A percentile compares a stretch with the other conserved stretches of the same genome.
Evolutionary conservation across 108 stramenopile genomes (phyloP).

Genomic region (Parmales sp.): DNA sequence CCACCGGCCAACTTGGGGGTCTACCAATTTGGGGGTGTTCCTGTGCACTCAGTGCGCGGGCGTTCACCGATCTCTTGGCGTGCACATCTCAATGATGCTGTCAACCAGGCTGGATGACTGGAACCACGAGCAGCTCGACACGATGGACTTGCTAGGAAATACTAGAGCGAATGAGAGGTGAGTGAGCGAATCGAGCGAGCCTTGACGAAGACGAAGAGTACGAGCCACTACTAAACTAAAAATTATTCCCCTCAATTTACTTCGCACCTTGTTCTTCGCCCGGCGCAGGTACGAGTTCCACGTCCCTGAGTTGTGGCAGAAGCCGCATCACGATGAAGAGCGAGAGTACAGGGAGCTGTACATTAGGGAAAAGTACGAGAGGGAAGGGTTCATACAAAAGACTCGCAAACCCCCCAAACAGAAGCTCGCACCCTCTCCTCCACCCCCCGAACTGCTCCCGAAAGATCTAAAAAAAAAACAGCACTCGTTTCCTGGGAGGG

Average conservation of each 20-base stretch:
- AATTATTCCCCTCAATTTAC: too few relatives aligned
- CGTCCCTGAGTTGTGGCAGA: background rate
- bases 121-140: conserved; percentile 7
- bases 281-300: conserved; percentile 12
- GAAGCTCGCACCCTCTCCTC: background rate
- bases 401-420: conserved; percentile 5
- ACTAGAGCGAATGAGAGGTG: conserved; percentile 3
- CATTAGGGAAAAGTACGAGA: conserved; percentile 9
- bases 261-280: too few relatives aligned
- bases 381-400: background rate
- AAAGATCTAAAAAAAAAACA: too few relatives aligned
- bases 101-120: conserved; percentile 39
- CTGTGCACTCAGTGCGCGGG: conserved; percentile 53
- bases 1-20: conserved; percentile 16
- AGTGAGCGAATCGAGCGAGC: too few relatives aligned
- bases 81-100: conserved; percentile 47
- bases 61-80: conserved; percentile 50
- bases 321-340: conserved; percentile 2
- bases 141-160: conserved; percentile 3
- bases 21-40: conserved; percentile 24
- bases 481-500: too few relatives aligned
- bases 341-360: background rate
- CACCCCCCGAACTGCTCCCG: conserved; percentile 6
- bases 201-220: too few relatives aligned
- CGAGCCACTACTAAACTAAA: too few relatives aligned